Conservation (phyloP, 108 stramenopile species). For the Aurantiochytrium sp. region DNA sequence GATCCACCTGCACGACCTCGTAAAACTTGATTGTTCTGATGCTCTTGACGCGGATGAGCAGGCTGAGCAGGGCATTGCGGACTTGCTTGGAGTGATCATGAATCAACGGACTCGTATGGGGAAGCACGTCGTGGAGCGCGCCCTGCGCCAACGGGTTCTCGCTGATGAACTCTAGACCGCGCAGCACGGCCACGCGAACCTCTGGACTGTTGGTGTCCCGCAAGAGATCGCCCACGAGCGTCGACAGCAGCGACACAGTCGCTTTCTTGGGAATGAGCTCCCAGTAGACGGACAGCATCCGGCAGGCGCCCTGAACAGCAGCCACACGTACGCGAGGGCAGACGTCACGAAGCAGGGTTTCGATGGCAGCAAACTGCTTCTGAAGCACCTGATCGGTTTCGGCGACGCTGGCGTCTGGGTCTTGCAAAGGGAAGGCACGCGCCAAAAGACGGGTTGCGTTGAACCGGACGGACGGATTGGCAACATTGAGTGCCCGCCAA, state of each 20-base stretch:
- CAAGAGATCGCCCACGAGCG: conserved; percentile 67
- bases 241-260: conserved; percentile 69
- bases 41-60: conserved; percentile 72
- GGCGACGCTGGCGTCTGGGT: conserved; percentile 45
- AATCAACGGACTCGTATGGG: conserved; percentile 68
- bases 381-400: conserved; percentile 52
- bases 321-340: conserved; percentile 68
- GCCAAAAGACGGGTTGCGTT: conserved; percentile 65
- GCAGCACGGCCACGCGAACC: conserved; percentile 69
- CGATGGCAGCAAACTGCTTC: conserved; percentile 60
- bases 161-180: conserved; percentile 61
- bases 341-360: conserved; percentile 61
- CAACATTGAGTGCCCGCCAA: conserved; percentile 73
- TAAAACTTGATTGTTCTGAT: conserved; percentile 74
- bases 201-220: conserved; percentile 70
- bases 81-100: conserved; percentile 84
- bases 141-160: conserved; percentile 70
- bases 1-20: conserved; percentile 78
- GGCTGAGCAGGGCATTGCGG: conserved; percentile 63
- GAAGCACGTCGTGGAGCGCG: conserved; percentile 72
- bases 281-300: conserved; percentile 69
- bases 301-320: conserved; percentile 66
- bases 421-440: conserved; percentile 84
- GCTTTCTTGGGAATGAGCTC: conserved; percentile 63
- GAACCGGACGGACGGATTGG: conserved; percentile 73